phyloP scores from a whole-genome alignment of 768 basidiomycete genomes.

The Porphyrellus cyaneotinctus region DNA sequence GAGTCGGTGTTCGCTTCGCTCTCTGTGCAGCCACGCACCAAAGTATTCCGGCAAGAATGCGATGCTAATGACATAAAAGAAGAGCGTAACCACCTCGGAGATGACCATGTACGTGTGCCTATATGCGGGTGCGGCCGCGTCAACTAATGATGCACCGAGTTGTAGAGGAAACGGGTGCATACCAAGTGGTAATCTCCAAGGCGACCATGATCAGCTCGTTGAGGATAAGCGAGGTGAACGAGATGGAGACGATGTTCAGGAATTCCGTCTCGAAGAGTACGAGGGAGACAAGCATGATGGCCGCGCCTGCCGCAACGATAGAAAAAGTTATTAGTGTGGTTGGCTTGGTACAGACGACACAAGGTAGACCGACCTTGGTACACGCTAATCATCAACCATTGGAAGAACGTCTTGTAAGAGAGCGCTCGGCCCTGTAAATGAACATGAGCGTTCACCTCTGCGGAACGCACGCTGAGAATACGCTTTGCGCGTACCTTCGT shows the following conservation, averaged over 20 bases:
- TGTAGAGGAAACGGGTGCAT: constrained; percentile 1
- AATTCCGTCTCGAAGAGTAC: constrained; percentile 97
- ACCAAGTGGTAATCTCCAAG: constrained; percentile 97
- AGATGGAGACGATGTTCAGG: constrained; percentile 96
- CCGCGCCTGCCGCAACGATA: constrained; percentile 65
- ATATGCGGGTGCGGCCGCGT: neutral
- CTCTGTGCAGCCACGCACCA: constrained; percentile 47
- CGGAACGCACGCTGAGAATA: neutral
- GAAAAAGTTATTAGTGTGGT: neutral
- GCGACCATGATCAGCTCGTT: constrained; percentile 99
- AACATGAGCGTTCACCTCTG: neutral
- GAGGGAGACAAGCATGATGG: constrained; percentile 98
- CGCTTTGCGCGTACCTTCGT: constrained; percentile 78
- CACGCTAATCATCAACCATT: constrained; percentile 95
- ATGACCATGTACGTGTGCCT: constrained; percentile 97
- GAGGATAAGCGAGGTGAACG: constrained; percentile 91
- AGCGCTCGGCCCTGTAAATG: constrained; percentile 77
- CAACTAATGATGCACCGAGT: neutral
- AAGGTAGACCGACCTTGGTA: constrained; percentile 72
- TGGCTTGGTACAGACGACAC: neutral
- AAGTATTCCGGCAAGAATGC: constrained; percentile 96
- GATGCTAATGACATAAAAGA: constrained; percentile 88
- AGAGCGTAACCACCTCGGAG: constrained; percentile 82
- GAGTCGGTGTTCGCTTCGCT: neutral
- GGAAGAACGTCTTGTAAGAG: constrained; percentile 97